A percentile compares a stretch with the other conserved stretches of the same genome.
Evolutionary conservation across 495 filamentous ascomycete genomes (phyloP).

Genomic region (Podospora anserina): DNA sequence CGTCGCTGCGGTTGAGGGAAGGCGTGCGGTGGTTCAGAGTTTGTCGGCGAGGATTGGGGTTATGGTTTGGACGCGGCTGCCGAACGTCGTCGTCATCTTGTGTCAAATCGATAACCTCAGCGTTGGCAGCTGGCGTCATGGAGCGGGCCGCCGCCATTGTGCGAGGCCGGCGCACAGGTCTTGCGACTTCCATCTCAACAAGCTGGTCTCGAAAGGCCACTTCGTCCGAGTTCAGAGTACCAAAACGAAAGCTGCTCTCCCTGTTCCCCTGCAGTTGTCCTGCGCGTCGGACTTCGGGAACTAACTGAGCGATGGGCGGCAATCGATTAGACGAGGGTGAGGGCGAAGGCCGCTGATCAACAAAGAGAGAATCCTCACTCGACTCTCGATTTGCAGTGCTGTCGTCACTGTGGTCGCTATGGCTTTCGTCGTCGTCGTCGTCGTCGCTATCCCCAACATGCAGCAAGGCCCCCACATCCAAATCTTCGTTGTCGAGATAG

Average conservation of each 20-base stretch:
- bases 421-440: background rate
- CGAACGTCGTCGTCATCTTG: constrained; percentile 34
- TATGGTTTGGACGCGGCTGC: constrained; percentile 5
- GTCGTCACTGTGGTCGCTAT: background rate
- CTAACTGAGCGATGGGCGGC: background rate
- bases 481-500: background rate
- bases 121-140: background rate
- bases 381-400: background rate
- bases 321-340: background rate
- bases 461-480: too few species aligned
- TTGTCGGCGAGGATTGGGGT: constrained; percentile 32
- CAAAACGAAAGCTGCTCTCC: background rate
- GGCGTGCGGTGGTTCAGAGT: constrained; percentile 35
- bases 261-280: background rate
- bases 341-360: constrained; percentile 12
- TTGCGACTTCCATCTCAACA: constrained; percentile 20
- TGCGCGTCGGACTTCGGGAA: background rate
- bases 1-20: constrained; percentile 40
- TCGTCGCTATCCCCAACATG: background rate
- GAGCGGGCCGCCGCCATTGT: constrained; percentile 1
- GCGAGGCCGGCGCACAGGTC: constrained; percentile 8
- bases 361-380: constrained; percentile 17
- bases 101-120: constrained; percentile 42
- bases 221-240: background rate
- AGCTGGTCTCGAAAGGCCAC: constrained; percentile 11